These are phyloP conservation scores for Hypoxylon sp. DNA, from an alignment of 2,329 filamentous ascomycete genomes.

Conservation along the genomic window DNA sequence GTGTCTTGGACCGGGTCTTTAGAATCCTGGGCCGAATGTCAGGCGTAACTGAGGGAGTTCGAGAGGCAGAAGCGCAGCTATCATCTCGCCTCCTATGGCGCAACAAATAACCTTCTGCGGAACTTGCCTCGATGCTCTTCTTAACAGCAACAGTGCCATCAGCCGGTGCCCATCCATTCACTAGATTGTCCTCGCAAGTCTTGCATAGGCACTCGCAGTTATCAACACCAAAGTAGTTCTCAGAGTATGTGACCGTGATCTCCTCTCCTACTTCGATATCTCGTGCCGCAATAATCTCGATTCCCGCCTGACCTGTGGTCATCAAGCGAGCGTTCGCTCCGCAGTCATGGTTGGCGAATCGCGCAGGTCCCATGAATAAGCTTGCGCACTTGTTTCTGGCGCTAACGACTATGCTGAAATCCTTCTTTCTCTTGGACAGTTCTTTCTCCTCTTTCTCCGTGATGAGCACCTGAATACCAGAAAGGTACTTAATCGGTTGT, in stretches of 20 bases:
- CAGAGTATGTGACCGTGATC: slow-evolving; percentile 95
- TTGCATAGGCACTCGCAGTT: slow-evolving; percentile 96
- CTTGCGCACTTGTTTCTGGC: slow-evolving; percentile 91
- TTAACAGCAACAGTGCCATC: slow-evolving; percentile 63
- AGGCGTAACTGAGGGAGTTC: slow-evolving; percentile 71
- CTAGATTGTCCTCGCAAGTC: slow-evolving; percentile 81
- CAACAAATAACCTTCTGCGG: slow-evolving; percentile 68
- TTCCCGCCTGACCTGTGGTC: slow-evolving; percentile 86
- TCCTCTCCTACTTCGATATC: slow-evolving; percentile 91
- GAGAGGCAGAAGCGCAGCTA: slow-evolving; percentile 65
- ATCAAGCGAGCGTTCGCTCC: slow-evolving; percentile 90
- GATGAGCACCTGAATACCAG: slow-evolving; percentile 91
- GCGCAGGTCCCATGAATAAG: slow-evolving; percentile 92
- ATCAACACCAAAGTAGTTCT: slow-evolving; percentile 94
- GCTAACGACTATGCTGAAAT: slow-evolving; percentile 97
- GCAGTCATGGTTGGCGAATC: slow-evolving; percentile 98
- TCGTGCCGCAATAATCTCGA: slow-evolving; percentile 88
- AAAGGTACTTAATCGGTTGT: slow-evolving; percentile 90
- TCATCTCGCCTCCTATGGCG: slow-evolving; percentile 68
- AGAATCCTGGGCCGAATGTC: slow-evolving; percentile 67
- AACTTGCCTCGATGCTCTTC: slow-evolving; percentile 68
- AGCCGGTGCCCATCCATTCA: slow-evolving; percentile 85
- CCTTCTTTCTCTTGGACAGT: slow-evolving; percentile 84
- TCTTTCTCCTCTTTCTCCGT: slow-evolving; percentile 91
- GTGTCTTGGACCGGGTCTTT: slow-evolving; percentile 58